Conservation (phyloP, 2,329 filamentous ascomycete species). For the Aspergillus sp. region DNA sequence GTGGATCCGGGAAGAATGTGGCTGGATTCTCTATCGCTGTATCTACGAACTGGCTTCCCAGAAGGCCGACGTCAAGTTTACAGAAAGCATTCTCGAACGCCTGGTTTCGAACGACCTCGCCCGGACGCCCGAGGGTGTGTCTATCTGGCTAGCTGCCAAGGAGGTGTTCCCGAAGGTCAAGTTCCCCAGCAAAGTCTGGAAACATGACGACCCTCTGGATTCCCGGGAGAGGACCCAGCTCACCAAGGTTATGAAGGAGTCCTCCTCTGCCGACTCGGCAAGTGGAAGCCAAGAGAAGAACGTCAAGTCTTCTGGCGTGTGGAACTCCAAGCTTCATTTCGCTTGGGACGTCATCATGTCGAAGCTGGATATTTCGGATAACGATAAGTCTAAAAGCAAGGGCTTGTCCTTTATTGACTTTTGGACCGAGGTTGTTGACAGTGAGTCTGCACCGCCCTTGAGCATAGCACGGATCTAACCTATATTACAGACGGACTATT, state of each 20-base stretch:
- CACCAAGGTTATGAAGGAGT: conserved; percentile 75
- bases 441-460: conserved; percentile 51
- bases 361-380: conserved; percentile 32
- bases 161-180: conserved; percentile 63
- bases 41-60: conserved; percentile 54
- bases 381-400: conserved; percentile 31
- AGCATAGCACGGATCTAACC: conserved; percentile 20
- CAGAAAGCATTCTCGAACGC: conserved; percentile 61
- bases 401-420: conserved; percentile 66
- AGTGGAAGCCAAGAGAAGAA: conserved; percentile 28
- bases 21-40: conserved; percentile 74
- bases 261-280: conserved; percentile 30
- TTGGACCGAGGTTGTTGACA: conserved; percentile 84
- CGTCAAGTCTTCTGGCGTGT: conserved; percentile 60
- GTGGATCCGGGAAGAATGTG: conserved; percentile 87
- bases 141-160: conserved; percentile 76
- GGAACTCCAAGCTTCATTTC: conserved; percentile 79
- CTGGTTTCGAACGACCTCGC: conserved; percentile 65
- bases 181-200: conserved; percentile 71
- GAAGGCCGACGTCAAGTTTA: conserved; percentile 47
- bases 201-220: conserved; percentile 68
- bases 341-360: conserved; percentile 79
- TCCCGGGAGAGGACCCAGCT: conserved; percentile 67
- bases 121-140: conserved; percentile 83
- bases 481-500: conserved; percentile 70